These are phyloP conservation scores for Nepenthes alata DNA, from an alignment of 179 eudicot genomes.

Conservation along the genomic window DNA sequence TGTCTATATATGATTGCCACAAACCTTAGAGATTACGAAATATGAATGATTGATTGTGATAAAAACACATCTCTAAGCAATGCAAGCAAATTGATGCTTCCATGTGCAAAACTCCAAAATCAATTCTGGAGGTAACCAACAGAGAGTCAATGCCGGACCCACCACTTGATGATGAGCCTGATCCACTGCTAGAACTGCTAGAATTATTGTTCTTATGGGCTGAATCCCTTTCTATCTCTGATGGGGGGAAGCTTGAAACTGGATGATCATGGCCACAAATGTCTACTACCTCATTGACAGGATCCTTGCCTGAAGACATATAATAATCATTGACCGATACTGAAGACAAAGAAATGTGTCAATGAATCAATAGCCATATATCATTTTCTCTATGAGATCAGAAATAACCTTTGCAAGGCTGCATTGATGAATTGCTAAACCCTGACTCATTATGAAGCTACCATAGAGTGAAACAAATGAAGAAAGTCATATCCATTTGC, in stretches of 20 bases:
- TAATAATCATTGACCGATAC: background rate
- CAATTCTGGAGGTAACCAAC: background rate
- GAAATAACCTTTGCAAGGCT: constrained; percentile 50
- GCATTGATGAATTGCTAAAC: constrained; percentile 71
- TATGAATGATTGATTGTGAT: background rate
- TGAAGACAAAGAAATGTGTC: constrained; percentile 1
- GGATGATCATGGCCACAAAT: constrained; percentile 71
- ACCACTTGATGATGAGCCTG: constrained; percentile 30
- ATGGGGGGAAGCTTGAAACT: constrained; percentile 52
- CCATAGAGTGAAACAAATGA: constrained; percentile 6
- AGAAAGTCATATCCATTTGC: constrained; percentile 1
- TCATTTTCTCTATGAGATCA: background rate
- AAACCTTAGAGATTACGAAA: too few species aligned
- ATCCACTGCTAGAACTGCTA: constrained; percentile 29
- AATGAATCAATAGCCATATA: background rate
- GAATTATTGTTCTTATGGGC: constrained; percentile 24
- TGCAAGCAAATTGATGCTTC: background rate
- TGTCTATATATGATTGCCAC: too few species aligned
- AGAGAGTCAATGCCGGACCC: constrained; percentile 9
- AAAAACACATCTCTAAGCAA: background rate
- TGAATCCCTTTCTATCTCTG: constrained; percentile 39
- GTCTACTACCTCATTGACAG: constrained; percentile 57
- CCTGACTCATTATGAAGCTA: constrained; percentile 68
- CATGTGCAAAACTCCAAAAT: background rate
- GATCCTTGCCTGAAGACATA: constrained; percentile 38